Percentiles rank a stretch among this genome's conserved stretches.
phyloP scores from a whole-genome alignment of 2,329 filamentous ascomycete genomes.

The Botryotinia convoluta region DNA sequence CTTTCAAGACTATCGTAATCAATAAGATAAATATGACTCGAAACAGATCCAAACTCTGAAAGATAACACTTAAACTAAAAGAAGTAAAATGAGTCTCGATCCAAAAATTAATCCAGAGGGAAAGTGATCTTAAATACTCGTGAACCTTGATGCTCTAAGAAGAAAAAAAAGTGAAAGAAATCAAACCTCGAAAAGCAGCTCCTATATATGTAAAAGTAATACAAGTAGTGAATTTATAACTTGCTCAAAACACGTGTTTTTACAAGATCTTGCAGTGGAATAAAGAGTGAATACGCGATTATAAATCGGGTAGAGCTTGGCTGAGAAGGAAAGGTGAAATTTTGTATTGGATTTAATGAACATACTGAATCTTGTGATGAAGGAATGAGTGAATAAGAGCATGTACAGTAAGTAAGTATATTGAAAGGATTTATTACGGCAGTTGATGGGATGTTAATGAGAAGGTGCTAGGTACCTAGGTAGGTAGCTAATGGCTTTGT shows the following conservation, averaged over 20 bases:
- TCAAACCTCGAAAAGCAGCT: background rate
- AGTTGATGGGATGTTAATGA: background rate
- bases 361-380: background rate
- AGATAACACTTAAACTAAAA: background rate
- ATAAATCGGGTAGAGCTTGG: no score
- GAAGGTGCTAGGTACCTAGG: background rate
- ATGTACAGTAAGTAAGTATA: background rate
- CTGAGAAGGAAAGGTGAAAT: background rate
- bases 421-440: background rate
- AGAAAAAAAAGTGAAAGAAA: background rate
- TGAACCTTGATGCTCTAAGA: background rate
- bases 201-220: background rate
- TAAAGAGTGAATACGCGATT: background rate
- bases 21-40: background rate
- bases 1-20: background rate
- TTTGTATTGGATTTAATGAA: background rate
- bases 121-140: background rate
- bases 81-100: background rate
- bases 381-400: background rate
- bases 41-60: background rate
- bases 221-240: background rate
- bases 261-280: accelerated
- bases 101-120: background rate
- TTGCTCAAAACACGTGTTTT: background rate
- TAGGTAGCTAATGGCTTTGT: background rate